Evolutionary conservation across 179 eudicot genomes (phyloP), one percentile per base, ranked within the genome.

Genomic region (Drosera spatulata): DNA sequence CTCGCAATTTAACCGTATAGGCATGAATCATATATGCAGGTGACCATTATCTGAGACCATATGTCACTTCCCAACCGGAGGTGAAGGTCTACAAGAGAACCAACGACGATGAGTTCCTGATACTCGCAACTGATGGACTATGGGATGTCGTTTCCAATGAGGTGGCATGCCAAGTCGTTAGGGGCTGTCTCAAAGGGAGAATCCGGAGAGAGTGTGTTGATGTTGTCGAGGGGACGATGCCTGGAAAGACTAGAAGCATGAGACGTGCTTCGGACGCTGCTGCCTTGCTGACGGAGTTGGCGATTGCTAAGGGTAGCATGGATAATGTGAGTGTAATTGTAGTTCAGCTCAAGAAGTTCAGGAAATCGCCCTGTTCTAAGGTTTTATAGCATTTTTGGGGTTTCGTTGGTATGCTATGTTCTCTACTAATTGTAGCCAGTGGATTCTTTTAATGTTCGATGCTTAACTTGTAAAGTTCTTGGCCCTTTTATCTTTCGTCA

Each of bases 141-240:
- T 85, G 96, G 96, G 96, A 88, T 59, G 87, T 79, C 0, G 69
- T 88, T 2, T 59, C 89, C 2, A 88, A 85, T 55, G 93, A 88
- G 38, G 53, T 75, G 0, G 96, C 93, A 0, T 88, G 96, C 51
- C 72, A 81, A 3, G 72, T 85, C 0, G 85, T 68, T 7, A 75
- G 82, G 41, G 70, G 70, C 61, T 83, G 87, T 48, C 66, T 85
- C 3, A 61, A 63, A 2, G 85, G 93, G 40, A 66, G 56, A 55
- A 58, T 79, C 42, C 62, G 60, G 33, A 73, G 71, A 43, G 66
- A 58, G 38, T 4, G 15, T 7, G 38, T 3, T 12, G 63, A 37
- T 2, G 56, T 9, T 14, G 45, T 13, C 15, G 33, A 39, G 43
- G 46, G 65, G 41, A 5, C 56, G 41, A 39, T 49, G 37, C 41